A percentile compares a stretch with the other conserved stretches of the same genome.
Evolutionary conservation across 805 yeast species (phyloP).

Genomic region (Blastobotrys muscicola): DNA sequence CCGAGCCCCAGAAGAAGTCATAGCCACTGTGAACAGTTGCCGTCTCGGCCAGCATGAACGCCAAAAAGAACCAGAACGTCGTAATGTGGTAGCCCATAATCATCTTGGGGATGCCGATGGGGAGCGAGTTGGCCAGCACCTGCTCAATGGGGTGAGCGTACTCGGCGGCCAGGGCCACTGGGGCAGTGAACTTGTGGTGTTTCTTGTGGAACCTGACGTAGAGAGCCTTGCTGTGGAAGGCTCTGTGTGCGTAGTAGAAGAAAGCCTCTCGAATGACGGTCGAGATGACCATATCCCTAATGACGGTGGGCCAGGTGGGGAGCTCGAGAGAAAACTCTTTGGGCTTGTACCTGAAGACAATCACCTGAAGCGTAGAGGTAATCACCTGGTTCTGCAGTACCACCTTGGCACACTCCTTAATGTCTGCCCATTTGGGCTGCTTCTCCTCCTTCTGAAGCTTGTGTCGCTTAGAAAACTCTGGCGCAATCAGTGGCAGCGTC

Average conservation of each 20-base stretch:
- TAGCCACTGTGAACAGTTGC: constrained; percentile 15
- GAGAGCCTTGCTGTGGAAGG: constrained; percentile 4
- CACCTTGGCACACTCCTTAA: constrained; percentile 4
- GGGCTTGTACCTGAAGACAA: too few species aligned
- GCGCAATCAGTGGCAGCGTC: constrained; percentile 1
- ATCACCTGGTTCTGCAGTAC: constrained; percentile 9
- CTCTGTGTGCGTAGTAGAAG: constrained; percentile 8
- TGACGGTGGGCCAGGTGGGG: constrained; percentile 1
- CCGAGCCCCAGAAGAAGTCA: constrained; percentile 11
- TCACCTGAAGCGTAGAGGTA: constrained; percentile 2
- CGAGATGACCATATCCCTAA: constrained; percentile 4
- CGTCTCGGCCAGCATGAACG: constrained; percentile 11
- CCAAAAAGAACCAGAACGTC: constrained; percentile 11
- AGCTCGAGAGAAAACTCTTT: not conserved
- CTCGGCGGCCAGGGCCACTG: constrained; percentile 9
- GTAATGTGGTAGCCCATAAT: constrained; percentile 10
- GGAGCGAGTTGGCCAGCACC: constrained; percentile 15
- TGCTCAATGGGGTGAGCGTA: constrained; percentile 10
- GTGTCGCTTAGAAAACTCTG: constrained; percentile 8
- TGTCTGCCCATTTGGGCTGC: constrained; percentile 10
- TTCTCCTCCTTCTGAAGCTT: constrained; percentile 9
- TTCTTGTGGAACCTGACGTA: constrained; percentile 8
- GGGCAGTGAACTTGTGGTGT: constrained; percentile 11
- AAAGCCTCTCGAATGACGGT: constrained; percentile 8
- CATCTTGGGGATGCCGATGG: constrained; percentile 10